phyloP scores from a whole-genome alignment of 495 filamentous ascomycete genomes.

The Trichoderma gamsii region DNA sequence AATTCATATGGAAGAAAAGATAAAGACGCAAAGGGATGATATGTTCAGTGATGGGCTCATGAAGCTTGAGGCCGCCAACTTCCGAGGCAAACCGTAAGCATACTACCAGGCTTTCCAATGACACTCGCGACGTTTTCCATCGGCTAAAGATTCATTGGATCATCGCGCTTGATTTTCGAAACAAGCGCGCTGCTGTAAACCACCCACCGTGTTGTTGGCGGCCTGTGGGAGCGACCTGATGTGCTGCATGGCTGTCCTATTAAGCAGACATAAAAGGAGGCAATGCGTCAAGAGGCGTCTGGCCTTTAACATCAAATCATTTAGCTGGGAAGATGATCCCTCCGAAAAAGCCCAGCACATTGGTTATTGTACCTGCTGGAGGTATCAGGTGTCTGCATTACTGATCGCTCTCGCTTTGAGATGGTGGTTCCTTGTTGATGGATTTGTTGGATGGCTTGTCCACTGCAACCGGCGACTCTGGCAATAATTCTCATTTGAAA shows the following conservation, averaged over 20 bases:
- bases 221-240: not conserved
- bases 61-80: not conserved
- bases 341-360: not conserved
- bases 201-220: too few relatives aligned
- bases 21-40: not conserved
- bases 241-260: not conserved
- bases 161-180: not conserved
- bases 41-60: not conserved
- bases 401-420: not conserved
- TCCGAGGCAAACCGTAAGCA: not conserved
- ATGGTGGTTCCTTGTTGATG: too few relatives aligned
- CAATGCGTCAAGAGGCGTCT: not conserved
- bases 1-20: not conserved
- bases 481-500: too few relatives aligned
- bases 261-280: not conserved
- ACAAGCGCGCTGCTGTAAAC: too few relatives aligned
- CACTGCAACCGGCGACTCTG: too few relatives aligned
- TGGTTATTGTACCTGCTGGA: not conserved
- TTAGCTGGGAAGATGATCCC: not conserved
- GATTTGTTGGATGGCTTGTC: too few relatives aligned
- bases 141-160: not conserved
- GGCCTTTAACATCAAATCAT: too few relatives aligned
- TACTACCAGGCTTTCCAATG: not conserved
- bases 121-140: not conserved
- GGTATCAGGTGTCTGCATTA: not conserved